Evolutionary conservation across 164 flowering plant genomes (phyloP), one percentile per base, ranked within the genome.

Genomic region (Tetracentron sinense): DNA sequence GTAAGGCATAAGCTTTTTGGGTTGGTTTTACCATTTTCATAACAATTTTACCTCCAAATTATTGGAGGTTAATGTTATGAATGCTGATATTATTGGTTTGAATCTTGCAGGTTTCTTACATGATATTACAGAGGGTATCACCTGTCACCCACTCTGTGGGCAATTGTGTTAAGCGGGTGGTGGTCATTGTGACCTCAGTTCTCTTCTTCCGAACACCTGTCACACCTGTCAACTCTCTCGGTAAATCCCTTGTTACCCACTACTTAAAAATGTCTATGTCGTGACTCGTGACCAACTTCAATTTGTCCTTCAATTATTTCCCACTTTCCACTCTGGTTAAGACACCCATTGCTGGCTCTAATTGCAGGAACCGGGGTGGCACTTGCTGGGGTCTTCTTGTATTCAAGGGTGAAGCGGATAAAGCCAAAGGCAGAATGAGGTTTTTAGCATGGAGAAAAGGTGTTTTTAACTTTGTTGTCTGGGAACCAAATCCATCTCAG

Each of bases 91-190:
- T 58, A 35, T 64, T 51, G 19, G 52, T 33, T 73, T 20, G 52
- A 26, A 51, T 60, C 16, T 21, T 66, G 83, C 96, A 94, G 99
- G 92, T 91, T 53, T 85, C 99, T 19, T 94, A 91, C 61, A 88
- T 94, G 96, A 89, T 94, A 71, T 70, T 94, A 69, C 79, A 82
- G 62, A 86, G 86, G 78, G 99, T 94, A 28, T 89, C 97, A 22
- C 96, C 99, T 27, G 99, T 94, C 50, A 85, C 97, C 17, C 99
- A 94, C 65, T 89, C 97, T 19, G 99, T 94, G 1, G 93, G 97
- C 28, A 91, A 91, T 56, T 91, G 97, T 69, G 95, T 94, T 72
- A 94, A 94, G 85, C 85, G 99, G 19, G 97, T 94, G 76, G 94
- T 91, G 56, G 96, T 91, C 61, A 94, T 94, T 52, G 93, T 88